A percentile compares a stretch with the other conserved stretches of the same genome.
These are phyloP conservation scores for Telopea speciosissima DNA, from an alignment of 177 flowering plant species.

Conservation along the genomic window DNA sequence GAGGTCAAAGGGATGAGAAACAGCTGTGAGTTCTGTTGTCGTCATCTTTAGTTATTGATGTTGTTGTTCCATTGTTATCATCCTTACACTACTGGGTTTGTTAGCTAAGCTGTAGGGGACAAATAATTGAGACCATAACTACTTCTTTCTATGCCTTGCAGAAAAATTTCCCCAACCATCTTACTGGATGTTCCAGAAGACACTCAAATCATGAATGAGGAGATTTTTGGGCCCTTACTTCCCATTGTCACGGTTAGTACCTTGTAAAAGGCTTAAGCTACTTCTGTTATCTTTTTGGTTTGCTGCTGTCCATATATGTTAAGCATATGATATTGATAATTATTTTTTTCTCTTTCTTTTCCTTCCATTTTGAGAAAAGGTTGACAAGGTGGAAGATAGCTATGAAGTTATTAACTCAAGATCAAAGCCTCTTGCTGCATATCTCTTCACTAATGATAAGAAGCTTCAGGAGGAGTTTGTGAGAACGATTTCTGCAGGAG, in stretches of 20 bases:
- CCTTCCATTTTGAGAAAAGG: constrained; percentile 32
- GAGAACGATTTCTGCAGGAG: constrained; percentile 63
- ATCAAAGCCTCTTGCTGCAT: constrained; percentile 88
- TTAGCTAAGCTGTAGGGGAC: not conserved
- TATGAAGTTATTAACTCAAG: constrained; percentile 50
- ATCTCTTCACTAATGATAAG: constrained; percentile 69
- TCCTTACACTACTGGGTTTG: no score
- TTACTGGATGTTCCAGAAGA: constrained; percentile 80
- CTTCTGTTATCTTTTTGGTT: not conserved
- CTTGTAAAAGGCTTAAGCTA: not conserved
- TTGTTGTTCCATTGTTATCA: not conserved
- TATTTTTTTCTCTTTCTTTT: not conserved
- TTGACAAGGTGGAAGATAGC: constrained; percentile 69
- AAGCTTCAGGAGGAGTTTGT: constrained; percentile 66
- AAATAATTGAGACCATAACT: not conserved
- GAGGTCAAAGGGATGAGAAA: constrained; percentile 60
- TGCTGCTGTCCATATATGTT: not conserved
- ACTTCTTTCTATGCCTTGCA: constrained; percentile 23
- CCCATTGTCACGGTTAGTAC: constrained; percentile 69
- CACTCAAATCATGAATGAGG: constrained; percentile 82
- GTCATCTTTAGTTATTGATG: not conserved
- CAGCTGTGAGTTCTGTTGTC: constrained; percentile 45
- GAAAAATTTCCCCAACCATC: constrained; percentile 80
- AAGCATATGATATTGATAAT: no score
- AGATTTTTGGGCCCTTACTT: constrained; percentile 92